Conservation (phyloP, 1,284 basidiomycete genomes). For the Golubevia sp. region DNA sequence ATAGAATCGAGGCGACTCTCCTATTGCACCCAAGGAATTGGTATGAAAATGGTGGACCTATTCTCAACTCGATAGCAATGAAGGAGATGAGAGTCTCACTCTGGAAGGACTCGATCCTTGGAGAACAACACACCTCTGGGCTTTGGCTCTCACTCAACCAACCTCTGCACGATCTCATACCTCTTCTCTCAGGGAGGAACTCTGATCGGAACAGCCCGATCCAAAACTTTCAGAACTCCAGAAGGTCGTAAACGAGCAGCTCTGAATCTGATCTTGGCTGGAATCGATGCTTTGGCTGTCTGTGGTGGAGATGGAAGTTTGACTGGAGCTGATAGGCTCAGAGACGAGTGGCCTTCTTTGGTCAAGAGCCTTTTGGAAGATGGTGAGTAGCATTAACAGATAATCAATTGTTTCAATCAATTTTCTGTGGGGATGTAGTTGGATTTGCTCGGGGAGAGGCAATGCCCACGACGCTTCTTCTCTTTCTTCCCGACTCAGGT, state of each 20-base stretch:
- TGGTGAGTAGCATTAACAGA: constrained; percentile 62
- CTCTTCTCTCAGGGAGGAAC: constrained; percentile 80
- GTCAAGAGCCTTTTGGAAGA: constrained; percentile 72
- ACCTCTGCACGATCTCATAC: background rate
- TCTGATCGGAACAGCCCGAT: constrained; percentile 92
- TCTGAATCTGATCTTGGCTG: constrained; percentile 87
- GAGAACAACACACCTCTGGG: background rate
- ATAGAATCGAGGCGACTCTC: constrained; percentile 68
- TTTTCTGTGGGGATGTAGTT: no score
- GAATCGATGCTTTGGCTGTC: constrained; percentile 93
- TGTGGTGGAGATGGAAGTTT: constrained; percentile 96
- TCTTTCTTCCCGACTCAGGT: constrained; percentile 62
- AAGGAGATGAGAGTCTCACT: background rate
- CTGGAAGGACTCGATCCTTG: background rate
- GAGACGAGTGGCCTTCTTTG: constrained; percentile 88
- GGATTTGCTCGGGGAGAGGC: no score
- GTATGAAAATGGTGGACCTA: constrained; percentile 7
- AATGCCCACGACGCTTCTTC: constrained; percentile 4
- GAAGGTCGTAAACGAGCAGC: constrained; percentile 88
- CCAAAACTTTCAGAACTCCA: constrained; percentile 79
- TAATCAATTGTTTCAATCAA: no score
- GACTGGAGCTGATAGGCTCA: constrained; percentile 91
- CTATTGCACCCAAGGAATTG: background rate
- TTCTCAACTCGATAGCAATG: constrained; percentile 1
- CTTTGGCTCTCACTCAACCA: background rate